These are phyloP conservation scores for Carallia brachiata DNA, from an alignment of 345 rosid genomes.

Conservation along the genomic window DNA sequence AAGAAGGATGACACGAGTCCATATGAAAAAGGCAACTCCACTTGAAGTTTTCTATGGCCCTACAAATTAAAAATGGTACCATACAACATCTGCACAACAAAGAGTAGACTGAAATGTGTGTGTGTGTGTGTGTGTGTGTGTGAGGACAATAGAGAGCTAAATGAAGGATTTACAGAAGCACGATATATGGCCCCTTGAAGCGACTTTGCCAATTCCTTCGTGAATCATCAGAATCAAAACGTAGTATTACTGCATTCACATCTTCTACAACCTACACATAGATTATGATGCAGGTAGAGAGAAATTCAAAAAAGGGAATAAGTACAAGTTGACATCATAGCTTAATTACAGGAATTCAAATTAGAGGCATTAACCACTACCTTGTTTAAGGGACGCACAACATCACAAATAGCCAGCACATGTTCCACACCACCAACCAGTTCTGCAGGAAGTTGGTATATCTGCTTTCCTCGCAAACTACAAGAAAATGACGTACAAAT, in stretches of 20 bases:
- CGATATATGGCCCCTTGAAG: slow-evolving; percentile 83
- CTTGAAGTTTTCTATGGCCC: background rate
- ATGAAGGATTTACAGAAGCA: slow-evolving; percentile 60
- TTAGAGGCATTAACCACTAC: slow-evolving; percentile 25
- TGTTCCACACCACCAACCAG: slow-evolving; percentile 64
- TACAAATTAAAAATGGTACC: background rate
- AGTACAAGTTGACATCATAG: slow-evolving; percentile 9
- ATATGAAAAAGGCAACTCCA: background rate
- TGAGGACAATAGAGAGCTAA: slow-evolving; percentile 1
- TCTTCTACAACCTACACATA: slow-evolving; percentile 74
- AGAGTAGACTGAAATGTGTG: no score
- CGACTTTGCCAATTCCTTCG: slow-evolving; percentile 77
- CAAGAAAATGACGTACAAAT: slow-evolving; percentile 21
- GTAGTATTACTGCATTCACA: slow-evolving; percentile 64
- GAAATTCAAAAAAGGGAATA: slow-evolving; percentile 13
- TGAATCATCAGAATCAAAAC: slow-evolving; percentile 69
- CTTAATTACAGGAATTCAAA: slow-evolving; percentile 4
- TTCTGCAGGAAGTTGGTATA: slow-evolving; percentile 62
- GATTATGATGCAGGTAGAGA: slow-evolving; percentile 14
- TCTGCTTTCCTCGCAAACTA: slow-evolving; percentile 87
- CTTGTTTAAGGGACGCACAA: slow-evolving; percentile 57
- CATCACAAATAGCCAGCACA: slow-evolving; percentile 74
- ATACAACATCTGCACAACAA: no score
- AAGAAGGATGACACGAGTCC: background rate
- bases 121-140: no score